Evolutionary conservation across 495 filamentous ascomycete genomes (phyloP).

Genomic region (Umbilicaria muhlenbergii): DNA sequence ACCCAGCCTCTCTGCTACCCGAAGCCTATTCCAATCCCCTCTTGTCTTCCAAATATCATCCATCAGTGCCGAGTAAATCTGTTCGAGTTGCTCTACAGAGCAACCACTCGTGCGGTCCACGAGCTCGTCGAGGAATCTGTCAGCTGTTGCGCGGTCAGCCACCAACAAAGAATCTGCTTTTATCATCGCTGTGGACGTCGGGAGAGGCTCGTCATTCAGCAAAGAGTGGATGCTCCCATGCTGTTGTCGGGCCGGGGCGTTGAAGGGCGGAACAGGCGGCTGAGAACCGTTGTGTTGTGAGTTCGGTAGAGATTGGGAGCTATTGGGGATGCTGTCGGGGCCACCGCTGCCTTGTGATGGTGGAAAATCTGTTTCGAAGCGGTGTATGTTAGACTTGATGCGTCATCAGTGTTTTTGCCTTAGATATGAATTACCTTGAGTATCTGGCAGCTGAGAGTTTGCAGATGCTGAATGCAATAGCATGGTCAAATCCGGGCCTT

Average conservation of each 20-base stretch:
- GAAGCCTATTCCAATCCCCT: conserved; percentile 64
- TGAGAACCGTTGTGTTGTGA: conserved; percentile 18
- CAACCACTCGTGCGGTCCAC: conserved; percentile 56
- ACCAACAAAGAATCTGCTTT: conserved; percentile 23
- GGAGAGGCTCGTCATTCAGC: conserved; percentile 25
- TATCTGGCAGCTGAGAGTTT: conserved; percentile 42
- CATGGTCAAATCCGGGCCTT: conserved; percentile 20
- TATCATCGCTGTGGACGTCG: conserved; percentile 7
- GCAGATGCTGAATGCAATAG: conserved; percentile 13
- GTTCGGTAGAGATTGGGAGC: conserved; percentile 26
- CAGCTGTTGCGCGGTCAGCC: conserved; percentile 38
- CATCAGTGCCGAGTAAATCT: conserved; percentile 84
- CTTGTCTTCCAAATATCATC: conserved; percentile 67
- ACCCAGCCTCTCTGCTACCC: conserved; percentile 43
- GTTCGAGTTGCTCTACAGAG: conserved; percentile 86
- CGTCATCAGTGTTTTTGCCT: no score
- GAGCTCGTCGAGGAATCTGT: conserved; percentile 40
- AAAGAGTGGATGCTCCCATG: conserved; percentile 25
- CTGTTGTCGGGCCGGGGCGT: conserved; percentile 18
- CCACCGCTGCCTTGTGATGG: conserved; percentile 15
- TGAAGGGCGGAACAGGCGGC: conserved; percentile 31
- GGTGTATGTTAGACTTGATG: no score
- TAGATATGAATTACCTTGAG: conserved; percentile 26
- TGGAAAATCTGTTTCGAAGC: not conserved
- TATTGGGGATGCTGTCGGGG: conserved; percentile 18